A percentile compares a stretch with the other conserved stretches of the same genome.
These are phyloP conservation scores for Periglandula ipomoeae DNA, from an alignment of 2,329 filamentous ascomycete genomes.

Conservation along the genomic window DNA sequence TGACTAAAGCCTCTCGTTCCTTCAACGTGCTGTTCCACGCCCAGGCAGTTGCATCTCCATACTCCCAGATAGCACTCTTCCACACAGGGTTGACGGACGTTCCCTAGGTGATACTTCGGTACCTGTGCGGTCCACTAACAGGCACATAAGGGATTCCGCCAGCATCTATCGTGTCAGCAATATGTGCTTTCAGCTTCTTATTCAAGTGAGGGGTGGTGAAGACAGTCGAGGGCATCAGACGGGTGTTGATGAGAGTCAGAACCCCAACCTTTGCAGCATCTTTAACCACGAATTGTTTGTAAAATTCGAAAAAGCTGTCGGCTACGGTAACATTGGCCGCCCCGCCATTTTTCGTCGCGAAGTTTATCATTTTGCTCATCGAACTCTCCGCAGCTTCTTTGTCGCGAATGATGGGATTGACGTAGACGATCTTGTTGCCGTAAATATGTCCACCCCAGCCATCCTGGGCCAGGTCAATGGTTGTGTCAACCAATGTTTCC, in stretches of 20 bases:
- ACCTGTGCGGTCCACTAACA: slow-evolving; percentile 8
- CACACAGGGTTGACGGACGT: slow-evolving; percentile 11
- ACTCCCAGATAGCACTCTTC: slow-evolving; percentile 13
- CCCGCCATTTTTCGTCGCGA: slow-evolving; percentile 4
- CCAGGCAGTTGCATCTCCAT: slow-evolving; percentile 7
- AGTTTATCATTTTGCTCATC: slow-evolving; percentile 2
- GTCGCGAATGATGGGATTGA: slow-evolving; percentile 5
- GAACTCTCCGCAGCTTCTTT: background rate
- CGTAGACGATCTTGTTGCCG: slow-evolving; percentile 10
- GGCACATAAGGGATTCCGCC: slow-evolving; percentile 10
- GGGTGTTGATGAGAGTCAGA: slow-evolving; percentile 9
- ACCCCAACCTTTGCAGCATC: slow-evolving; percentile 9
- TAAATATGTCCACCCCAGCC: slow-evolving; percentile 14
- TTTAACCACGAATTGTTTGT: slow-evolving; percentile 8
- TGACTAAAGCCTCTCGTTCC: slow-evolving; percentile 7
- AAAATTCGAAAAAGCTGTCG: slow-evolving; percentile 9
- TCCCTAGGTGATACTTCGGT: background rate
- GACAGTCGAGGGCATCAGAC: slow-evolving; percentile 7
- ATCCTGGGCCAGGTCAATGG: slow-evolving; percentile 9
- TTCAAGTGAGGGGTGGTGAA: slow-evolving; percentile 2
- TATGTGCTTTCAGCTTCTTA: slow-evolving; percentile 4
- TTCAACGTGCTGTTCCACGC: slow-evolving; percentile 11
- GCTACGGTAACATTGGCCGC: slow-evolving; percentile 5
- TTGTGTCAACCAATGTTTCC: slow-evolving; percentile 11
- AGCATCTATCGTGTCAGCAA: slow-evolving; percentile 7